phyloP scores from a whole-genome alignment of 768 basidiomycete species.

The Boletus pseudo-olivaceus region DNA sequence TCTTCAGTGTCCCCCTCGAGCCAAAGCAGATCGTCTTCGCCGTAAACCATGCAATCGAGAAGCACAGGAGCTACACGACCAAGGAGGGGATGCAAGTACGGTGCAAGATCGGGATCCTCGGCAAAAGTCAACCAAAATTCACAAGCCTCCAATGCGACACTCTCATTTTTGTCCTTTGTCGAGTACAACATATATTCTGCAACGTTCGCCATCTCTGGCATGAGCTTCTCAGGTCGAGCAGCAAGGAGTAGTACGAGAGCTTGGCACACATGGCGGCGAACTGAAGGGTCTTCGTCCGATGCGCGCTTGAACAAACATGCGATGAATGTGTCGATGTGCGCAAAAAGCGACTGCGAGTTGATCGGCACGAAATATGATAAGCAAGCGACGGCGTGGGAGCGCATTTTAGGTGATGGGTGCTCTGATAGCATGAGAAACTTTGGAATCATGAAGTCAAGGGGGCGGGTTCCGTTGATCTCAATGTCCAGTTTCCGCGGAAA shows the following conservation, averaged over 20 bases:
- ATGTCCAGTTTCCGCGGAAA: constrained; percentile 94
- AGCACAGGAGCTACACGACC: constrained; percentile 91
- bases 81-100: constrained; percentile 81
- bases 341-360: constrained; percentile 79
- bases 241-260: constrained; percentile 91
- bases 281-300: constrained; percentile 88
- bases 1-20: constrained; percentile 90
- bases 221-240: constrained; percentile 90
- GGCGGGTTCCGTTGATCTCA: constrained; percentile 87
- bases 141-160: constrained; percentile 95
- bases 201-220: constrained; percentile 93
- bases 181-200: constrained; percentile 99
- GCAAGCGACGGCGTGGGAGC: constrained; percentile 89
- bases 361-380: constrained; percentile 91
- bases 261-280: constrained; percentile 94
- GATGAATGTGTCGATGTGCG: constrained; percentile 92
- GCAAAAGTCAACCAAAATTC: constrained; percentile 99
- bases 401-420: constrained; percentile 84
- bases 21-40: constrained; percentile 94
- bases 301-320: constrained; percentile 92
- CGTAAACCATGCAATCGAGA: constrained; percentile 97
- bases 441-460: constrained; percentile 94
- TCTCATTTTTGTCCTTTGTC: constrained; percentile 95
- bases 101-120: constrained; percentile 85
- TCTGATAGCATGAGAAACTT: constrained; percentile 89